Evolutionary conservation across 148 eudicot species (phyloP).

Genomic region (Arbutus unedo): DNA sequence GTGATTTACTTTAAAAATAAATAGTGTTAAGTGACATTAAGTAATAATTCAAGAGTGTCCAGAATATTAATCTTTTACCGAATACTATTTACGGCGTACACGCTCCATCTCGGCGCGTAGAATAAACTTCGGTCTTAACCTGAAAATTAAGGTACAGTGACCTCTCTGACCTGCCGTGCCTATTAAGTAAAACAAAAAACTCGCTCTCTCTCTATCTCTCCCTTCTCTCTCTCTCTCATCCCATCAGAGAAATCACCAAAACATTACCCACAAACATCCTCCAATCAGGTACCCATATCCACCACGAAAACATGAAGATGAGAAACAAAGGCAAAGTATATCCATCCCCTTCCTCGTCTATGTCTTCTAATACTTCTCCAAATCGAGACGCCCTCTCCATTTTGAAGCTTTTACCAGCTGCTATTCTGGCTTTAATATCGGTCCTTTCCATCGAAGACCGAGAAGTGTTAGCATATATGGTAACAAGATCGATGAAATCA

Average conservation of each 20-base stretch:
- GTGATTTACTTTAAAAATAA: too few relatives aligned
- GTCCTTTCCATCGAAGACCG: slow-evolving; percentile 55
- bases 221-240: not conserved
- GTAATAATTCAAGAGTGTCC: too few relatives aligned
- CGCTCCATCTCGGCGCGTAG: not conserved
- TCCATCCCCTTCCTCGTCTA: slow-evolving; percentile 39
- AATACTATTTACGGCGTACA: not conserved
- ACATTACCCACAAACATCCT: not conserved
- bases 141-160: slow-evolving; percentile 2
- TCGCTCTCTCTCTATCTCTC: not conserved
- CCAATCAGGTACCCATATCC: not conserved
- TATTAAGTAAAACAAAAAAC: slow-evolving; percentile 2
- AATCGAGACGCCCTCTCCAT: slow-evolving; percentile 28
- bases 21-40: too few relatives aligned
- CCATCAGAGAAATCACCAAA: not conserved
- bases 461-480: slow-evolving; percentile 62
- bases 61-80: too few relatives aligned
- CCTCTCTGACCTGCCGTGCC: not conserved
- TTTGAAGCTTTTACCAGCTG: slow-evolving; percentile 52
- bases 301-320: slow-evolving; percentile 36
- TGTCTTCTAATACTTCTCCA: not conserved
- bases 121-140: not conserved
- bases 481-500: slow-evolving; percentile 48
- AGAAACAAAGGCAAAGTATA: slow-evolving; percentile 77
- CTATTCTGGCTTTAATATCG: slow-evolving; percentile 44